phyloP scores from a whole-genome alignment of 768 basidiomycete species.

The Amanita pallidorosea region DNA sequence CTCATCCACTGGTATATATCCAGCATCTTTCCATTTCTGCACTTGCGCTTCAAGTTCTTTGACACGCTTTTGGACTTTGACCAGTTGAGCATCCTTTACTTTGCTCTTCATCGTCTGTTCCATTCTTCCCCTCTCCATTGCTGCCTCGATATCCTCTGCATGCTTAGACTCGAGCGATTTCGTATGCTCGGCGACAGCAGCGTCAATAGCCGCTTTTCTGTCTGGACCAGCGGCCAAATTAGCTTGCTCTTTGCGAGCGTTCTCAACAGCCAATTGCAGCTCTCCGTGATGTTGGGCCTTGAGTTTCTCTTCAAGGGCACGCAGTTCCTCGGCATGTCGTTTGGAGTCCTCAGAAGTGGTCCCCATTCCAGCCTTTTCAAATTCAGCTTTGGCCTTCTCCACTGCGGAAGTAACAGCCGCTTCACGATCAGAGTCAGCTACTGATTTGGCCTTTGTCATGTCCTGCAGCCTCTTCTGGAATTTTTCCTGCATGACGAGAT shows the following conservation, averaged over 20 bases:
- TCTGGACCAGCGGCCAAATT: constrained; percentile 15
- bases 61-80: constrained; percentile 44
- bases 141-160: constrained; percentile 47
- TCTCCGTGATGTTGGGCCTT: constrained; percentile 40
- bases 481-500: constrained; percentile 39
- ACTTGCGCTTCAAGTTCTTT: constrained; percentile 64
- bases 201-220: constrained; percentile 29
- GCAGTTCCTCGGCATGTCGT: constrained; percentile 52
- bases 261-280: constrained; percentile 34
- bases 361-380: constrained; percentile 14
- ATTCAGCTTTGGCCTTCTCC: constrained; percentile 41
- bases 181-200: constrained; percentile 40
- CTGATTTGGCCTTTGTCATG: constrained; percentile 35
- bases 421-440: constrained; percentile 30
- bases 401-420: constrained; percentile 36
- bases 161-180: constrained; percentile 35
- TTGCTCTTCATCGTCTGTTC: constrained; percentile 52
- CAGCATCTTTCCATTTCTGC: constrained; percentile 41
- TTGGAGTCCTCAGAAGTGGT: constrained; percentile 26
- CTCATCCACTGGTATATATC: constrained; percentile 29
- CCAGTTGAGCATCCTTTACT: constrained; percentile 63
- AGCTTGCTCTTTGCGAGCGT: constrained; percentile 23
- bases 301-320: constrained; percentile 41
- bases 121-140: constrained; percentile 59
- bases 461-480: constrained; percentile 44